phyloP scores from a whole-genome alignment of 306 rosid species.

The Morella rubra region DNA sequence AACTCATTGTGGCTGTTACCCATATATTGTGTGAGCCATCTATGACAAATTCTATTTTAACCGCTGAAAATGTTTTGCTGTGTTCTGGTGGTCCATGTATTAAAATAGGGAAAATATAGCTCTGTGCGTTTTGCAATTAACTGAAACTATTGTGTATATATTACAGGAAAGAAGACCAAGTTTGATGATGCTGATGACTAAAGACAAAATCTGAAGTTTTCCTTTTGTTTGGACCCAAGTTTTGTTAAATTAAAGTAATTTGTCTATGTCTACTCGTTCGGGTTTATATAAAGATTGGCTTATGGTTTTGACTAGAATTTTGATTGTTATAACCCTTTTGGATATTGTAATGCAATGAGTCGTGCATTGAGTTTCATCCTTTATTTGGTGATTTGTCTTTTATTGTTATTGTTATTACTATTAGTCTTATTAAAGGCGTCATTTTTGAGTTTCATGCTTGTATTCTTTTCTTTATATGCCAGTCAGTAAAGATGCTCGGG shows the following conservation, averaged over 20 bases:
- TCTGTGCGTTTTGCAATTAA: neutral
- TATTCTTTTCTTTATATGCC: too few relatives aligned
- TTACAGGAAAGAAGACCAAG: constrained; percentile 51
- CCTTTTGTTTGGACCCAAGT: neutral
- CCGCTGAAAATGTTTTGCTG: neutral
- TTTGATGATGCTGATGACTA: constrained; percentile 31
- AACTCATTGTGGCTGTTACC: too few relatives aligned
- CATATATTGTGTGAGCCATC: neutral
- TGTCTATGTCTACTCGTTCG: neutral
- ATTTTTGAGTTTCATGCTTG: too few relatives aligned
- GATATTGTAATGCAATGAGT: neutral
- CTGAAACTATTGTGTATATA: neutral
- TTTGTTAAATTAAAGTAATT: neutral
- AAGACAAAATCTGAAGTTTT: neutral
- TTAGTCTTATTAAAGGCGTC: too few relatives aligned
- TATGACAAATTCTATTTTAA: neutral
- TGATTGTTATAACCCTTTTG: neutral
- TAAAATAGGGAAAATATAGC: neutral
- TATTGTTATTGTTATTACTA: too few relatives aligned
- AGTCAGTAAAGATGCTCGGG: too few relatives aligned
- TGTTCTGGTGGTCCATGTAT: neutral
- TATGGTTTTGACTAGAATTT: neutral
- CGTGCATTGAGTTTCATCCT: neutral
- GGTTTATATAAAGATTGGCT: neutral
- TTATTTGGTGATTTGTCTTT: too few relatives aligned